Base-by-base conservation (phyloP, 768 basidiomycete species). In the Punctularia strigosozonata region DNA sequence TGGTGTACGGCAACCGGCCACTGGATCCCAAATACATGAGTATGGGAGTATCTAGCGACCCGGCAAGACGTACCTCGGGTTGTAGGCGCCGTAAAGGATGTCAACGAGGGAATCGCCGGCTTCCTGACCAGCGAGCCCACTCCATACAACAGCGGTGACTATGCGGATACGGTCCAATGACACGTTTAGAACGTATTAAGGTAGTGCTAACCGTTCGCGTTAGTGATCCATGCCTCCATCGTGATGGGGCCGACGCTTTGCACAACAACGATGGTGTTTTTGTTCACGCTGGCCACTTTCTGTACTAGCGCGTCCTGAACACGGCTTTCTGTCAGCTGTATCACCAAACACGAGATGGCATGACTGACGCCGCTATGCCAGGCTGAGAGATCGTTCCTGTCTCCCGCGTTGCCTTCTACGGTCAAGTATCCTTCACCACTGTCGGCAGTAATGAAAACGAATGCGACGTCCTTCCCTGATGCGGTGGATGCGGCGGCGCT, bases 231-330 rank as follows among this genome's bases (percentile, higher is more conserved):
- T 6, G 66, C 51, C 56, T 89, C 71, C n/a, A 73, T 51, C 34
- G 66, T 58, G 3, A 84, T 69, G 0, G 81, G 78, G 3, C 88
- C 88, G 23, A 87, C 81, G 6, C 75, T 75, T 56, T 89, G 79
- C 2, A 83, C 62, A 13, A 92, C 72, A 19, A 88, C 90, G 38
- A 91, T 69, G 4, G 83, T 87, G 54, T 87, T 87, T 45, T 62
- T 71, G 57, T 77, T 79, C 0, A 73, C 68, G 4, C 72, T 65
- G 1, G 89, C 86, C 3, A 81, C 77, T 0, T 64, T 56, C 48
- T 54, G 66, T 44, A 78, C 66, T 41, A 68, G 46, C 7, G 54
- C 38, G n/a, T 60, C 58, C 37, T 60, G 55, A 19, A 8, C 13
- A 10, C 19, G 8, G 10, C 10, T 30, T 30, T 15, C 10, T 30